Conservation (phyloP, 2,329 filamentous ascomycete genomes). For the Colletotrichum sp. region DNA sequence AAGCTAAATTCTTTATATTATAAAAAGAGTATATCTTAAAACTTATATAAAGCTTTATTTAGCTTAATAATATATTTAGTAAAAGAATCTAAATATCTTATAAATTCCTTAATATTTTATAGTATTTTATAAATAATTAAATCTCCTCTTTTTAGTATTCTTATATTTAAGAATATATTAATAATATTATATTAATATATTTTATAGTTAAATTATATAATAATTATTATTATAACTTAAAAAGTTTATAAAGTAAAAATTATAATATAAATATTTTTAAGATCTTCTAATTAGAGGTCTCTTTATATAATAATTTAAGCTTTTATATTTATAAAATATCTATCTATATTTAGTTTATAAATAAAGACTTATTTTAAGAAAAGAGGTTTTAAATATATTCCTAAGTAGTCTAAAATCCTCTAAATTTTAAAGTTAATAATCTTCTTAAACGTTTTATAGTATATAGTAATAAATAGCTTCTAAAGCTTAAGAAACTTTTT, state of each 20-base stretch:
- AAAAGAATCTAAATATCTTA: neutral
- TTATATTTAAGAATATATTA: too few relatives aligned
- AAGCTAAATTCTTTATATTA: neutral
- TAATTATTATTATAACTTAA: too few relatives aligned
- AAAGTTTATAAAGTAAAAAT: too few relatives aligned
- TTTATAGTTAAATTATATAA: too few relatives aligned
- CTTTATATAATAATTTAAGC: too few relatives aligned
- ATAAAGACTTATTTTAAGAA: too few relatives aligned
- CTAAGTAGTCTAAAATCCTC: too few relatives aligned
- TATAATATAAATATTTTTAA: too few relatives aligned
- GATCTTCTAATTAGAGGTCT: fast-evolving
- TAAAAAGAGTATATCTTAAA: neutral
- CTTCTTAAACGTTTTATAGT: neutral
- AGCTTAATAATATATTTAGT: neutral
- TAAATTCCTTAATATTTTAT: too few relatives aligned
- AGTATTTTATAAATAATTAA: neutral
- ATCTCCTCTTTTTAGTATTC: neutral
- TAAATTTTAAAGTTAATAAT: neutral
- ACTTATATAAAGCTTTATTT: neutral
- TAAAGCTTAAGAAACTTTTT: neutral
- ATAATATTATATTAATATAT: too few relatives aligned
- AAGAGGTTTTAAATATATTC: neutral
- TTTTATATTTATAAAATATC: too few relatives aligned
- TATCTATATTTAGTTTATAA: too few relatives aligned
- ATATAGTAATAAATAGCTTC: neutral